Conservation (phyloP, 768 basidiomycete species). For the Suillus luteus region DNA sequence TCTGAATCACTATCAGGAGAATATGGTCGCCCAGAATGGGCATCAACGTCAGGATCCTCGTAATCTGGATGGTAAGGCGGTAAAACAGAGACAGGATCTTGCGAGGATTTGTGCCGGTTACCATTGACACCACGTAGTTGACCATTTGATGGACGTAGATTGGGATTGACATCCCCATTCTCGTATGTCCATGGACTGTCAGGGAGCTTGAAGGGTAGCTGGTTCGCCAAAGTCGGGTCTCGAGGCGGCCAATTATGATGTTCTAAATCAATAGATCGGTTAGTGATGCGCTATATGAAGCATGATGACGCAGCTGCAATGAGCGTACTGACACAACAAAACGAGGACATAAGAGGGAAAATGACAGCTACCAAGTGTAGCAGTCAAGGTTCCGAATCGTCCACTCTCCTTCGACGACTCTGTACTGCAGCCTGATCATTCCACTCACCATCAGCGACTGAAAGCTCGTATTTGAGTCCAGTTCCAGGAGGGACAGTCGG, state of each 20-base stretch:
- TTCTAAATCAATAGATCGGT: constrained; percentile 21
- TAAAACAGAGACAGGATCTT: constrained; percentile 47
- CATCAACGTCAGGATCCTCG: constrained; percentile 37
- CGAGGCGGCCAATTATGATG: constrained; percentile 71
- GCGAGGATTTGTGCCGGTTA: constrained; percentile 20
- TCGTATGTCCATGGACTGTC: constrained; percentile 86
- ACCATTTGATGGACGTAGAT: constrained; percentile 63
- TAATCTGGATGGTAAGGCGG: constrained; percentile 84
- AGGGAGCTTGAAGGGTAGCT: constrained; percentile 49
- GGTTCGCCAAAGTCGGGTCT: constrained; percentile 49
- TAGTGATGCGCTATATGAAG: constrained; percentile 30
- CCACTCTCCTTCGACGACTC: constrained; percentile 14
- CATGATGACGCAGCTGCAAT: constrained; percentile 14
- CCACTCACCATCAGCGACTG: constrained; percentile 76
- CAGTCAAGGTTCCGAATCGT: constrained; percentile 12
- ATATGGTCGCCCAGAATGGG: constrained; percentile 22
- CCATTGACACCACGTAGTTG: constrained; percentile 33
- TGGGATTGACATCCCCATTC: constrained; percentile 74
- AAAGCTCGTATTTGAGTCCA: constrained; percentile 78
- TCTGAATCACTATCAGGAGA: constrained; percentile 27
- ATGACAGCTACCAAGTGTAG: constrained; percentile 10
- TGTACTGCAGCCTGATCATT: constrained; percentile 39
- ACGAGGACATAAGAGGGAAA: constrained; percentile 10
- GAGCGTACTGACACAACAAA: constrained; percentile 8
- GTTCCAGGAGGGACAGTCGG: constrained; percentile 67